These are phyloP conservation scores for Elaeagnus macrophylla DNA, from an alignment of 306 rosid species.

Conservation along the genomic window DNA sequence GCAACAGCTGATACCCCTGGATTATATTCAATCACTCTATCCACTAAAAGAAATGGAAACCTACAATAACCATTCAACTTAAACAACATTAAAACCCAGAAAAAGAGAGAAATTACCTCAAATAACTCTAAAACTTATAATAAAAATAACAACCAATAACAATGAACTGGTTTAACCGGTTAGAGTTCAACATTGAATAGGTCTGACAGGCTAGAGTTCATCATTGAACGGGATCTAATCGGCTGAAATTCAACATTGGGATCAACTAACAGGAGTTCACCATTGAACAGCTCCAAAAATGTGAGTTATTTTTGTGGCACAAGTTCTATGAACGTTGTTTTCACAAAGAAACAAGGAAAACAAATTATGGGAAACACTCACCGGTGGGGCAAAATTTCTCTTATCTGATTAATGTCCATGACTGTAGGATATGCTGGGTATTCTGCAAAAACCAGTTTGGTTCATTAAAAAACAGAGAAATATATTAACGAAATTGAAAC, in stretches of 20 bases:
- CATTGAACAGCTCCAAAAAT: too few species aligned
- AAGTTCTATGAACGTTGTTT: background rate
- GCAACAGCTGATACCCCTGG: constrained; percentile 44
- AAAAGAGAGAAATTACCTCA: background rate
- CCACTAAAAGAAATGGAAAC: constrained; percentile 90
- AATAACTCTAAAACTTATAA: background rate
- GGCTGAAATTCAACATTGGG: too few species aligned
- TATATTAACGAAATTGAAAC: background rate
- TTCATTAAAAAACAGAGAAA: background rate
- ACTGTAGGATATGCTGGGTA: constrained; percentile 68
- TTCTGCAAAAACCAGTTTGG: constrained; percentile 32
- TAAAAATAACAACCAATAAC: background rate
- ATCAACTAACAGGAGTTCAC: too few species aligned
- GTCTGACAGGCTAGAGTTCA: too few species aligned
- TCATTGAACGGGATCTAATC: too few species aligned
- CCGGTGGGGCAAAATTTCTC: constrained; percentile 87
- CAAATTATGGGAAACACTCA: background rate
- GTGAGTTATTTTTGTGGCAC: too few species aligned
- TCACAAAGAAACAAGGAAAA: background rate
- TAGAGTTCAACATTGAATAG: too few species aligned
- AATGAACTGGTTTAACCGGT: too few species aligned
- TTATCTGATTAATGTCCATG: constrained; percentile 79
- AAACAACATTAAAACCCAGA: background rate
- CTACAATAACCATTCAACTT: constrained; percentile 18
- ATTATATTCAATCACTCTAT: constrained; percentile 56